A percentile compares a stretch with the other conserved stretches of the same genome.
Conservation (phyloP, 352 stramenopile species). For the Phytophthora kernoviae region DNA sequence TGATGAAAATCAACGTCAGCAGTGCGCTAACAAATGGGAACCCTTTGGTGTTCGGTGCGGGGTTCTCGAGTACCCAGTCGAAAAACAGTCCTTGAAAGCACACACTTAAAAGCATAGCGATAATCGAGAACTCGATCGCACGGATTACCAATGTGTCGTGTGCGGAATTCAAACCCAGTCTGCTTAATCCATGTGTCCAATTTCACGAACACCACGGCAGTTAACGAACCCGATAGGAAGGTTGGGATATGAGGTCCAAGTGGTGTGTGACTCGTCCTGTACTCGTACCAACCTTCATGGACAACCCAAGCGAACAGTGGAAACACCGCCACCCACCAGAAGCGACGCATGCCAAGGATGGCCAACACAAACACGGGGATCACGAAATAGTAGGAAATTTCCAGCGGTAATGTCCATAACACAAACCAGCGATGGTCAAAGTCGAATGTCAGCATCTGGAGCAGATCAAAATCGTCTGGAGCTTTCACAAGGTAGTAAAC, state of each 20-base stretch:
- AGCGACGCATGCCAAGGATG: conserved; percentile 18
- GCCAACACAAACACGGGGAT: conserved; percentile 41
- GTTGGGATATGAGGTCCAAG: conserved; percentile 34
- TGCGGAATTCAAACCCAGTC: conserved; percentile 24
- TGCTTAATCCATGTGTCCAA: conserved; percentile 24
- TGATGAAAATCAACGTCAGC: conserved; percentile 36
- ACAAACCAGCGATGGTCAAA: conserved; percentile 41
- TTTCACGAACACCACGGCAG: conserved; percentile 35
- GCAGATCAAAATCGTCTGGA: conserved; percentile 29
- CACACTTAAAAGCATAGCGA: conserved; percentile 36
- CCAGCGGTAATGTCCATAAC: conserved; percentile 57
- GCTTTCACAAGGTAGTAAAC: conserved; percentile 34
- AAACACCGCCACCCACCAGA: conserved; percentile 32
- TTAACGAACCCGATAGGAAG: conserved; percentile 41
- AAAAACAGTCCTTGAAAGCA: conserved; percentile 38
- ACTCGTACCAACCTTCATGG: conserved; percentile 18
- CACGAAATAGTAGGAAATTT: conserved; percentile 51
- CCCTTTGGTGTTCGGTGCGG: conserved; percentile 12
- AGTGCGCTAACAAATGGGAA: conserved; percentile 35
- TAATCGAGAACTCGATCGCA: conserved; percentile 13
- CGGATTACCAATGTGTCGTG: conserved; percentile 27
- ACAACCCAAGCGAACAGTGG: conserved; percentile 34
- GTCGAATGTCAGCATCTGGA: conserved; percentile 43
- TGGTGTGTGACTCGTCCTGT: conserved; percentile 30
- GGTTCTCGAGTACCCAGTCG: conserved; percentile 37